Base-by-base conservation (phyloP, 768 basidiomycete species). In the Kwoniella bestiolae region DNA sequence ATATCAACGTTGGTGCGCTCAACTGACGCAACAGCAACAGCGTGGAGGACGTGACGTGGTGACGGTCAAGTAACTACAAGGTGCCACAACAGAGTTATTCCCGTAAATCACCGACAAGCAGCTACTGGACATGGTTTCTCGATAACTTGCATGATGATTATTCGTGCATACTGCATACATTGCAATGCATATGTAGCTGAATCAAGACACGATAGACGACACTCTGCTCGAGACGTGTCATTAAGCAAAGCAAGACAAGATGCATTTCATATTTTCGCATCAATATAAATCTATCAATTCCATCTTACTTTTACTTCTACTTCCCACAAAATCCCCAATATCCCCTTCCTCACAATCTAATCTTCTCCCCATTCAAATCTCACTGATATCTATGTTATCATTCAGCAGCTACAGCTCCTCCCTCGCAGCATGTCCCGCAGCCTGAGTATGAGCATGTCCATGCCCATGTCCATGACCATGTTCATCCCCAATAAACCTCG, bases 11-110 rank as follows among this genome's bases (percentile, higher is more conserved):
- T 56, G 56, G 46, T 47, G 28, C 26, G 25, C 25, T 51, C 14
- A 51, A 18, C 11, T 23, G 5, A 26, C 25, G 9, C 8, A 47
- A 47, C 25, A n/a, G 23, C 29, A 28, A 16, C 26, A 55, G 49
- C 38, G 61, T 46, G 38, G 31, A 38, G 53, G 62, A 63, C 62
- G 62, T 63, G 62, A 63, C 62, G 62, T 63, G 62, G 62, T 63
- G 41, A 14, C 14, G 53, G 46, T 41, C 29, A 56, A 45, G n/a
- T 23, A 28, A 16, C 14, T 50, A 29, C 29, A 14, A 23, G 41
- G 38, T 61, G 60, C 60, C 52, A 63, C 62, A 56, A 35, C 46
- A n/a, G n/a, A 14, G 2, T 5, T 53, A 56, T 38, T 16, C n/a
- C 44, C 29, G 45, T 31, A 9, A 49, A 46, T 49, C 35, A 11